phyloP scores from a whole-genome alignment of 257 asterid species.

The Solanum raphanifolium region DNA sequence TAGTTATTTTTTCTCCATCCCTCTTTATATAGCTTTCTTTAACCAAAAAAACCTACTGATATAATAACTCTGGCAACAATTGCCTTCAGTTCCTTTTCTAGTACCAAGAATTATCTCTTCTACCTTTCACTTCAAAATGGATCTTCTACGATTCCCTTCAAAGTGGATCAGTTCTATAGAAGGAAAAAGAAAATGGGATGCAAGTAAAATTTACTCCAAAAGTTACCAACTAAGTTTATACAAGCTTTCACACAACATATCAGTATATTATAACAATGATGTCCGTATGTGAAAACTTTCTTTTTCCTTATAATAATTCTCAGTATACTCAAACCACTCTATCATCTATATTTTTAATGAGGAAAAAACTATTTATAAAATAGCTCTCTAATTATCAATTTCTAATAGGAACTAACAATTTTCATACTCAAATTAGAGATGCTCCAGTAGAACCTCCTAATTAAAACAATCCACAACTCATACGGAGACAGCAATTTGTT shows the following conservation, averaged over 20 bases:
- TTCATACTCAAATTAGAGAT: neutral
- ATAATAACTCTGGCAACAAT: neutral
- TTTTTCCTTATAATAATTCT: neutral
- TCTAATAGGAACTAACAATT: neutral
- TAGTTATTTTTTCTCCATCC: neutral
- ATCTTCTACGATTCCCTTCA: neutral
- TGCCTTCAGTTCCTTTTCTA: neutral
- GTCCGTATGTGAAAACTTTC: neutral
- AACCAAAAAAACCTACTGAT: neutral
- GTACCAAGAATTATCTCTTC: neutral
- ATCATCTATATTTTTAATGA: neutral
- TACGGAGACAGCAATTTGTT: neutral
- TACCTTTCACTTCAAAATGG: neutral
- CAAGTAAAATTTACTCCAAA: neutral
- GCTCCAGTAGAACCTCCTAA: neutral
- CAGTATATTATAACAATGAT: neutral
- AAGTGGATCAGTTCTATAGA: neutral
- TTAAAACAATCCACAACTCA: neutral
- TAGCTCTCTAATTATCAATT: neutral
- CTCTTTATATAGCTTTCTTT: neutral
- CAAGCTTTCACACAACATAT: neutral
- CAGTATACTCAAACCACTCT: neutral
- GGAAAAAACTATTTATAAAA: neutral
- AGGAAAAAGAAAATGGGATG: neutral
- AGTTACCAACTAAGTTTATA: neutral